Evolutionary conservation across 2,329 filamentous ascomycete genomes (phyloP).

Genomic region (Beauveria scarabaeidicola): DNA sequence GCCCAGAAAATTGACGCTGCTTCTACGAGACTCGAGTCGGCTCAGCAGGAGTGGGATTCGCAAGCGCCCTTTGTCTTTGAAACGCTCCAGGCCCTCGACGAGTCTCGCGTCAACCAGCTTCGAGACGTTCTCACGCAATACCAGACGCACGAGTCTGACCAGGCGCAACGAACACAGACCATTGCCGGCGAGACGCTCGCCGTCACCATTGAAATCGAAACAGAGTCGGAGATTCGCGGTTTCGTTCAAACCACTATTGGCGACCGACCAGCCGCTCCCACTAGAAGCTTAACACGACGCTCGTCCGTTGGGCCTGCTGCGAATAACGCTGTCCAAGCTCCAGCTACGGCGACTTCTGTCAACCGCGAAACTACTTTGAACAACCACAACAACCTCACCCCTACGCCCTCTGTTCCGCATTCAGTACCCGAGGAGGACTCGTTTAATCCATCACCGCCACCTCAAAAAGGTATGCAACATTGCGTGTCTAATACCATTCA

Average conservation of each 20-base stretch:
- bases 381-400: not conserved
- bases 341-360: not conserved
- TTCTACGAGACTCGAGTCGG: slow-evolving; percentile 62
- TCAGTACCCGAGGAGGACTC: slow-evolving; percentile 26
- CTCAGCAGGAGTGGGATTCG: slow-evolving; percentile 82
- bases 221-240: slow-evolving; percentile 73
- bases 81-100: slow-evolving; percentile 81
- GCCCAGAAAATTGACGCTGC: slow-evolving; percentile 71
- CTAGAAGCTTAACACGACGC: slow-evolving; percentile 33
- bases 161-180: slow-evolving; percentile 65
- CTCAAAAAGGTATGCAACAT: slow-evolving; percentile 5
- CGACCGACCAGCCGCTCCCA: slow-evolving; percentile 25
- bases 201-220: slow-evolving; percentile 76
- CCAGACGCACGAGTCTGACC: slow-evolving; percentile 85
- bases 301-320: slow-evolving; percentile 27
- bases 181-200: slow-evolving; percentile 74
- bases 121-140: slow-evolving; percentile 87
- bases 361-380: slow-evolving; percentile 6
- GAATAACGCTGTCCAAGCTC: not conserved
- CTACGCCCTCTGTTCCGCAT: slow-evolving; percentile 5
- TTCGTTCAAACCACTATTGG: slow-evolving; percentile 44
- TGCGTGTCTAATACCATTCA: not conserved
- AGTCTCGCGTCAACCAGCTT: slow-evolving; percentile 79
- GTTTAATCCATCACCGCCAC: slow-evolving; percentile 6
- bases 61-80: slow-evolving; percentile 95